Evolutionary conservation across 164 flowering plant species (phyloP), one percentile per base, ranked within the genome.

Genomic region (Aristolochia contorta): DNA sequence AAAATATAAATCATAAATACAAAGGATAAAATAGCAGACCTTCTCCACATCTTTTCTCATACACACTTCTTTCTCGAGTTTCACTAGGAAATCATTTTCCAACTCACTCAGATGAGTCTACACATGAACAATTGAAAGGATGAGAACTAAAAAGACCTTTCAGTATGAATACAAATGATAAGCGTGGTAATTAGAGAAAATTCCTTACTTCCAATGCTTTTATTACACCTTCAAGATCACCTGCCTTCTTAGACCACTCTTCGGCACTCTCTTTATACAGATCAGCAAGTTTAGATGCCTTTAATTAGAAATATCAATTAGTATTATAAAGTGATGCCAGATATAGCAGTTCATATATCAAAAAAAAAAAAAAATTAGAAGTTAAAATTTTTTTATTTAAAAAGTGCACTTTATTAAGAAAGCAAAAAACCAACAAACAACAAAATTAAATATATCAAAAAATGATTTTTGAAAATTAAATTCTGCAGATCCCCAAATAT

Each of bases 181-280:
- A 22, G 56, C 43, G 7, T 10, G 1, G 32, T 13, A 37, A 10
- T 23, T 2, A 27, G 20, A 37, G 27, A 16, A 53, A 20, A 14
- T 27, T 20, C 24, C 78, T 72, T 68, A 88, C 97, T 72, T 93
- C 97, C 69, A 91, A 60, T 56, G 99, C 99, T 67, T 85, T 89
- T 61, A 94, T 85, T 23, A 87, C 99, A 72, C 96, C 99, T 78
- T 94, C 97, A 59, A 94, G 95, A 64, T 89, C 96, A 60, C 84
- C 83, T 22, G 99, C 96, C 78, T 94, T 94, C 58, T 68, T 83
- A 22, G 97, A 89, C 96, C 95, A 94, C 72, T 91, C 97, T 64
- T 91, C 96, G 10, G 91, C 80, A 71, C 96, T 89, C 80, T 91
- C 97, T 71, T 84, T 94, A 65, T 94, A 88, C 27, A 91, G 72